Evolutionary conservation across 1,139 yeast species (phyloP).

Genomic region (Scheffersomyces quercinus): DNA sequence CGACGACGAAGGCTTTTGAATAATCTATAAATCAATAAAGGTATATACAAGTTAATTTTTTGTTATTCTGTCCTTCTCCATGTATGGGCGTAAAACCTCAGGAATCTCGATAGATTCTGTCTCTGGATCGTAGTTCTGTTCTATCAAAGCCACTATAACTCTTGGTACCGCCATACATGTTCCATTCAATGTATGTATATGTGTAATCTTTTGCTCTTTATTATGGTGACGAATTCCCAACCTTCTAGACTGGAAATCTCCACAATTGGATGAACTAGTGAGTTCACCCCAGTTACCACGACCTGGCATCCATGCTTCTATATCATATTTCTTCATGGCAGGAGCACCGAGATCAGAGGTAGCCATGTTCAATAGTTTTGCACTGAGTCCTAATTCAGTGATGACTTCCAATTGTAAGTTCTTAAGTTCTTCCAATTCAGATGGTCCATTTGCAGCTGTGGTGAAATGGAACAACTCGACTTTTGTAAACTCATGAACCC

Average conservation of each 20-base stretch:
- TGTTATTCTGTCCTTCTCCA: conserved; percentile 53
- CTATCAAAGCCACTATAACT: conserved; percentile 82
- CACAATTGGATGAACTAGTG: conserved; percentile 88
- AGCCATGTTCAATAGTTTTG: conserved; percentile 87
- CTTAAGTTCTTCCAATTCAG: conserved; percentile 61
- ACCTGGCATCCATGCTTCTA: conserved; percentile 99
- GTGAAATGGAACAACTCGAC: conserved; percentile 90
- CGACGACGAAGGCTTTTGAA: conserved; percentile 18
- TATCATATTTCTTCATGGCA: conserved; percentile 87
- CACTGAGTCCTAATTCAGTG: conserved; percentile 68
- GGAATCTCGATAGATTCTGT: conserved; percentile 66
- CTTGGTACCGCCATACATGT: conserved; percentile 97
- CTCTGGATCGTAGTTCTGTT: conserved; percentile 70
- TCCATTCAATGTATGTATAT: conserved; percentile 86
- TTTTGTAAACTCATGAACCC: conserved; percentile 98
- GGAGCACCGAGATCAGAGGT: conserved; percentile 91
- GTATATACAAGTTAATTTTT: conserved; percentile 3
- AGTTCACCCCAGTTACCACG: conserved; percentile 92
- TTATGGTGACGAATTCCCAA: conserved; percentile 61
- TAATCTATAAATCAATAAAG: not conserved
- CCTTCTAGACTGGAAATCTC: conserved; percentile 88
- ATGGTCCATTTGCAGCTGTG: conserved; percentile 41
- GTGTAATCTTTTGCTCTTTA: conserved; percentile 39
- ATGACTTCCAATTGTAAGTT: conserved; percentile 67
- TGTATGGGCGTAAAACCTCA: conserved; percentile 59